Evolutionary conservation across 768 basidiomycete genomes (phyloP), one percentile per base, ranked within the genome.

Genomic region (Suillus plorans): DNA sequence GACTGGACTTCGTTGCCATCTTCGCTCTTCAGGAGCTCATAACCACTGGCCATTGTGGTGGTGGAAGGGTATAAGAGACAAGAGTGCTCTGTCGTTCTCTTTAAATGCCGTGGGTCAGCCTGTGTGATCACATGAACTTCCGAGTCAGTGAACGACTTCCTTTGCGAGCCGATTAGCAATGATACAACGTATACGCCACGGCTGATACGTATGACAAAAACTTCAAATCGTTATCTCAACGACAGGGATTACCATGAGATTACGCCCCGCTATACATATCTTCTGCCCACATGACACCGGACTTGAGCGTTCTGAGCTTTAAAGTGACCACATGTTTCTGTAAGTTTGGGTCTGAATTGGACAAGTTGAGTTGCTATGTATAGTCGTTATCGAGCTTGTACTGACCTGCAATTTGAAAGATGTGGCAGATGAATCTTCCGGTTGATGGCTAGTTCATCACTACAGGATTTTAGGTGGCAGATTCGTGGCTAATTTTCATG

Each of bases 21-120:
- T 45, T 50, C n/a, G 2, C 60, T 7, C 25, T 74, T 72, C 28
- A 73, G 42, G 1, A 56, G 42, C 39, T 70, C 61, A 41, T 74
- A 74, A 31, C 67, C 65, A 22, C 65, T 62, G 36, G 68, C 65
- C 73, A 74, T 73, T 52, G 47, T 65, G 53, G 34, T 55, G 25
- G 39, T 64, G 25, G 5, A 58, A 41, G 22, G 52, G 62, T 37
- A 13, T 41, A 39, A 41, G 20, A 59, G 57, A 42, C 25, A 42
- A 59, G 16, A 4, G 25, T 42, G 25, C 8, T 59, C 18, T 31
- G 9, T 13, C 53, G 28, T n/a, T 22, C 56, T 14, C 25, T 28
- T 37, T 42, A 42, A 59, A 59, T 59, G 28, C 22, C 16, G 6
- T 4, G 9, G 1, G 50, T 20, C 10, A 7, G 18, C 8, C 8